Evolutionary conservation across 768 basidiomycete species (phyloP).

Genomic region (Hemileccinum rubropunctum): DNA sequence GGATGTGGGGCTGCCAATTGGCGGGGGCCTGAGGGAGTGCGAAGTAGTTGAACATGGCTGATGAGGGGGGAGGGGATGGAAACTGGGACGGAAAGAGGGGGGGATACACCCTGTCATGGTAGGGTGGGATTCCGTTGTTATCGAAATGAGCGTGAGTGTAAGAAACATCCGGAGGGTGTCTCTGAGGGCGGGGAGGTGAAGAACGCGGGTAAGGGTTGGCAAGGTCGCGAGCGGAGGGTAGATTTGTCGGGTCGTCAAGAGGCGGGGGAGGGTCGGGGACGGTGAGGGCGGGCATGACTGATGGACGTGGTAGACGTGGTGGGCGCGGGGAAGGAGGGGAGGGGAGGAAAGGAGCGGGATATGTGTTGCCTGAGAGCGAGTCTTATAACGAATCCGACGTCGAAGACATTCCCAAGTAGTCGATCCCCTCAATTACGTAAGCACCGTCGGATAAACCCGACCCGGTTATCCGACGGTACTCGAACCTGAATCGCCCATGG

Average conservation of each 20-base stretch:
- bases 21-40: conserved; percentile 11
- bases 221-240: conserved; percentile 3
- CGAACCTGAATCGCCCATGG: conserved; percentile 19
- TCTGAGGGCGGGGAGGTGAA: conserved; percentile 16
- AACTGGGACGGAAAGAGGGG: conserved; percentile 11
- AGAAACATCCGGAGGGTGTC: conserved; percentile 11
- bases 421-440: conserved; percentile 26
- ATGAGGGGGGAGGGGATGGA: conserved; percentile 13
- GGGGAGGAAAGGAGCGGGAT: conserved; percentile 22
- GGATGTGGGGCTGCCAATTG: conserved; percentile 34
- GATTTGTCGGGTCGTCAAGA: conserved; percentile 3
- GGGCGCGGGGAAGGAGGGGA: conserved; percentile 1
- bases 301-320: background rate
- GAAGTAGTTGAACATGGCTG: conserved; percentile 30
- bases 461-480: background rate
- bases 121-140: background rate
- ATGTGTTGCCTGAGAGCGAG: conserved; percentile 35
- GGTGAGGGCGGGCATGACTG: conserved; percentile 30
- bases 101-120: conserved; percentile 18
- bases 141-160: conserved; percentile 29
- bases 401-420: conserved; percentile 28
- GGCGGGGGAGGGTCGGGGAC: conserved; percentile 5
- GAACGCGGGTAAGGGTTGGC: conserved; percentile 23
- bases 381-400: conserved; percentile 30
- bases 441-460: conserved; percentile 19